A percentile compares a stretch with the other conserved stretches of the same genome.
phyloP scores from a whole-genome alignment of 2,329 filamentous ascomycete genomes.

The Cladosporium sp. region DNA sequence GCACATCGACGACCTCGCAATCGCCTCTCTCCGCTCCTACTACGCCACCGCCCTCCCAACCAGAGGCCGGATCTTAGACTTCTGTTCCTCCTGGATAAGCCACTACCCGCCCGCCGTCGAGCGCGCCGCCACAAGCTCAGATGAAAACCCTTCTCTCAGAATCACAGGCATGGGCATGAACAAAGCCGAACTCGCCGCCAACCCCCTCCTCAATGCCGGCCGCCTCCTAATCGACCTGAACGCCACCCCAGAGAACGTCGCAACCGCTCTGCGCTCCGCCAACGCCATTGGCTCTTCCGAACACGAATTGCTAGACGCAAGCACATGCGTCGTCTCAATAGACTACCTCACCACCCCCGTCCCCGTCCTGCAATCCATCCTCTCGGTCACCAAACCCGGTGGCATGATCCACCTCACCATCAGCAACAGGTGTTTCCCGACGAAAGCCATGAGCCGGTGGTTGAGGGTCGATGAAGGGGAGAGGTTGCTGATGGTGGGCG shows the following conservation, averaged over 20 bases:
- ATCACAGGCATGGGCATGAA: slow-evolving; percentile 56
- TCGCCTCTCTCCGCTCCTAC: slow-evolving; percentile 48
- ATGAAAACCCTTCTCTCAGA: slow-evolving; percentile 29
- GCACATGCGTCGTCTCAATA: slow-evolving; percentile 55
- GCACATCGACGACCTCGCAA: slow-evolving; percentile 56
- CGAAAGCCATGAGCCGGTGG: slow-evolving; percentile 55
- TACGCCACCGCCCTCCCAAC: slow-evolving; percentile 48
- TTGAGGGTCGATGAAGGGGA: slow-evolving; percentile 48
- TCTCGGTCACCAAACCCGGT: slow-evolving; percentile 43
- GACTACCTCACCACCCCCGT: slow-evolving; percentile 55
- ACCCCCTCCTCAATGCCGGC: slow-evolving; percentile 41
- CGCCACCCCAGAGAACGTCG: slow-evolving; percentile 36
- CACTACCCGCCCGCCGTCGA: slow-evolving; percentile 46
- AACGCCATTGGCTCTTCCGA: slow-evolving; percentile 9
- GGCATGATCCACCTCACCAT: slow-evolving; percentile 55
- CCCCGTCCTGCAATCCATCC: slow-evolving; percentile 47
- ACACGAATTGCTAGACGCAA: slow-evolving; percentile 43
- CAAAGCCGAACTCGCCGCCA: slow-evolving; percentile 47
- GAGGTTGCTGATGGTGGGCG: slow-evolving; percentile 53
- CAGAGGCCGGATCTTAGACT: slow-evolving; percentile 49
- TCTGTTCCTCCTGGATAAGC: slow-evolving; percentile 55
- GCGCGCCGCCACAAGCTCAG: not conserved
- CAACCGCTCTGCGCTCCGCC: slow-evolving; percentile 25
- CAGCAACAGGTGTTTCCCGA: slow-evolving; percentile 57
- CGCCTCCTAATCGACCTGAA: slow-evolving; percentile 51